A percentile compares a stretch with the other conserved stretches of the same genome.
phyloP scores from a whole-genome alignment of 305 asterid genomes.

The Solanum hybrid region DNA sequence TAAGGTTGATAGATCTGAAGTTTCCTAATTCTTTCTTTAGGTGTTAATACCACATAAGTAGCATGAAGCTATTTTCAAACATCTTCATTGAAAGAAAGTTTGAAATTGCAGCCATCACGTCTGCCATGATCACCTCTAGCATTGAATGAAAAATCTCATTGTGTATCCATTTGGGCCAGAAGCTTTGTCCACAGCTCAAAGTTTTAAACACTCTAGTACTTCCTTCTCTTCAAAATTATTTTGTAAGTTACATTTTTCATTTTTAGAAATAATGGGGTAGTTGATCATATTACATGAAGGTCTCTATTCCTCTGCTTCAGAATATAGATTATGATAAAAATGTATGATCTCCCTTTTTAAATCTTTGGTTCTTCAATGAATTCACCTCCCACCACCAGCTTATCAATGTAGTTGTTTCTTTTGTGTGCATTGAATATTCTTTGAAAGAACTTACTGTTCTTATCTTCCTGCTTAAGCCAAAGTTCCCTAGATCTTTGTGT shows the following conservation, averaged over 20 bases:
- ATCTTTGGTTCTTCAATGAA: background rate
- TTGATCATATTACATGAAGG: background rate
- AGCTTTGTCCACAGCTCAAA: background rate
- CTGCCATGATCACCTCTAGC: background rate
- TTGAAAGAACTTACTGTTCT: background rate
- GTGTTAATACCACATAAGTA: background rate
- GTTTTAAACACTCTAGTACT: background rate
- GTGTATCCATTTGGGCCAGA: background rate
- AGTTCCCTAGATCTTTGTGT: background rate
- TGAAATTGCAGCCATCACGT: background rate
- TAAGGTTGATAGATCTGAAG: background rate
- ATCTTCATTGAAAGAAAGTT: background rate
- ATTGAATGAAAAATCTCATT: background rate
- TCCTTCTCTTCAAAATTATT: background rate
- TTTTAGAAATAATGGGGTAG: background rate
- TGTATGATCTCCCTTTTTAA: background rate
- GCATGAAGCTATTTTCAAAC: background rate
- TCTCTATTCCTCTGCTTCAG: background rate
- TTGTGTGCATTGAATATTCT: background rate
- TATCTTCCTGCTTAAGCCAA: background rate
- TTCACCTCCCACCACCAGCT: background rate
- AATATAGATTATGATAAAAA: background rate
- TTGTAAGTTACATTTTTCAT: background rate
- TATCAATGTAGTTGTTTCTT: background rate
- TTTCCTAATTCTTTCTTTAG: background rate